These are phyloP conservation scores for Pestalotiopsis sp. DNA, from an alignment of 2,329 filamentous ascomycete species.

Conservation along the genomic window DNA sequence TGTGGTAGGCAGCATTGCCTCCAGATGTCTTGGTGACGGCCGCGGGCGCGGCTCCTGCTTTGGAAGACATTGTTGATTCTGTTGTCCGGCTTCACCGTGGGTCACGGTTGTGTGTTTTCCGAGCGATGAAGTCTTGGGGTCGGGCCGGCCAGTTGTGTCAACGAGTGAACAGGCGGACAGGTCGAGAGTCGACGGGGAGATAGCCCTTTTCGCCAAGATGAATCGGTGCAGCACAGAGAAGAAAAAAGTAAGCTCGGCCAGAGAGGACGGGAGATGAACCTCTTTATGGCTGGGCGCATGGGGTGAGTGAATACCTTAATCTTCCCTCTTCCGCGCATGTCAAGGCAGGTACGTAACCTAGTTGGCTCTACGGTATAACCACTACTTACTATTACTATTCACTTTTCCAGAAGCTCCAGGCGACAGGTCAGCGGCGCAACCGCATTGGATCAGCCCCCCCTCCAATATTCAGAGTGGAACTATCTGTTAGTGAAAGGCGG, in stretches of 20 bases:
- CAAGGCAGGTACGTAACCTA: not conserved
- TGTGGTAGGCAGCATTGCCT: slow-evolving; percentile 62
- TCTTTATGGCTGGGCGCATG: not conserved
- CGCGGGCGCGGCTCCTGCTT: slow-evolving; percentile 2
- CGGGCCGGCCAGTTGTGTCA: not conserved
- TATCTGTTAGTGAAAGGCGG: slow-evolving; percentile 2
- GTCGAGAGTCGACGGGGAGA: not conserved
- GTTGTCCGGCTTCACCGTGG: not conserved
- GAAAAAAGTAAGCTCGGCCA: not conserved
- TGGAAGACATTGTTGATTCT: slow-evolving; percentile 11
- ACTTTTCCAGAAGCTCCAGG: slow-evolving; percentile 4
- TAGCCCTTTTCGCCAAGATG: not conserved
- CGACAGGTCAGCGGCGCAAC: not conserved
- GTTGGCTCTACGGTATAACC: slow-evolving; percentile 14
- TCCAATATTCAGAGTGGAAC: slow-evolving; percentile 9
- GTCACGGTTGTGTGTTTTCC: not conserved
- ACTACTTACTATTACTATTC: not conserved
- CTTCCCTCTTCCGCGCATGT: not conserved
- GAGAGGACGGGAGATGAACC: not conserved
- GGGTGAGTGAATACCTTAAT: not conserved
- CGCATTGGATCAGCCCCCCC: slow-evolving; percentile 4
- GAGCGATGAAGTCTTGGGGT: not conserved
- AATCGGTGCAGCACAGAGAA: slow-evolving; percentile 8
- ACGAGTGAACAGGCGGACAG: not conserved
- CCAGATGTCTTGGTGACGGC: slow-evolving; percentile 51